Base-by-base conservation (phyloP, 1,284 basidiomycete genomes). In the Marasmius oreades region DNA sequence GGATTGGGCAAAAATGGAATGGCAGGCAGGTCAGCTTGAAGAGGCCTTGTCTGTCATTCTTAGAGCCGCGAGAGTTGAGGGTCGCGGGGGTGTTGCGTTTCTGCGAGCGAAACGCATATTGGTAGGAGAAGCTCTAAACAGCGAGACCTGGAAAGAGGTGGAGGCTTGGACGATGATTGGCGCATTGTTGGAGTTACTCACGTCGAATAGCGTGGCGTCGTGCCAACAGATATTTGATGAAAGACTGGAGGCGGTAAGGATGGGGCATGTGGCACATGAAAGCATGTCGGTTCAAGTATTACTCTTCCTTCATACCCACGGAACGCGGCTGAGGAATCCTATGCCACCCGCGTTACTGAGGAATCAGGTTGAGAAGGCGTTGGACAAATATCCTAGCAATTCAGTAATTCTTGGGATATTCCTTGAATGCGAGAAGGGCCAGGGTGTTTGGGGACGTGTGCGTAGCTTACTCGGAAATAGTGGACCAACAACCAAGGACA, bases 1-100 rank as follows among this genome's bases (percentile, higher is more conserved):
- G 74, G 84, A 89, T 51, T 97, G 93, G 92, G 90, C 89, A 0
- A 89, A 94, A 67, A 82, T 95, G 81, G 93, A 96, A 69, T 94
- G 88, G 88, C 70, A 91, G n/a, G 72, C 76, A 11, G 79, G 81
- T 0, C 66, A 77, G 33, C 62, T 72, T 18, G 78, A 81, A 39
- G 74, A 76, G 36, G 79, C 85, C 11, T 66, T 83, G 24, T 70
- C 76, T 42, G 73, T 86, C 43, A 73, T 85, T 34, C 66, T 86
- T 47, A 77, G 73, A n/a, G 77, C 83, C 16, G 79, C 76, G 11
- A 79, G 77, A 3, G 73, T 83, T 28, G 72, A 81, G 55, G 80
- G 80, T 23, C 67, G 71, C 7, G 76, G 80, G 5, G 79, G 81
- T 0, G 71, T 86, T 55, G 74, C 75, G 28, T 63, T 84, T 48